Evolutionary conservation across 352 stramenopile genomes (phyloP).

Genomic region (Phytopythium kandeliae): DNA sequence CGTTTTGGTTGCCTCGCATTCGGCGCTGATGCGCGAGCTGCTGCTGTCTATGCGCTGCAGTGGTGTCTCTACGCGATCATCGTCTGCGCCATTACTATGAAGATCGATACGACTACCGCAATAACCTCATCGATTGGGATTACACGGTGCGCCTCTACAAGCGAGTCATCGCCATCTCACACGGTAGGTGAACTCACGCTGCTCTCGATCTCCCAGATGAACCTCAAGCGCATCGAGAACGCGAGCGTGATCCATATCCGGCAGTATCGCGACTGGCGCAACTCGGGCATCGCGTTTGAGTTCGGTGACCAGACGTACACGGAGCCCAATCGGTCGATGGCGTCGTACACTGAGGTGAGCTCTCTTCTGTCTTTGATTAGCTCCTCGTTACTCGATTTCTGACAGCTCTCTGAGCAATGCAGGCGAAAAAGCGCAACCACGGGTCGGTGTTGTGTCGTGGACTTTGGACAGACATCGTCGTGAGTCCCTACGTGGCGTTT

Average conservation of each 20-base stretch:
- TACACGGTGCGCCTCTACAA: slow-evolving; percentile 62
- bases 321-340: slow-evolving; percentile 88
- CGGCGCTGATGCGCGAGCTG: background rate
- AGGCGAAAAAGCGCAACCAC: slow-evolving; percentile 68
- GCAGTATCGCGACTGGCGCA: slow-evolving; percentile 90
- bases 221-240: slow-evolving; percentile 76
- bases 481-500: slow-evolving; percentile 89
- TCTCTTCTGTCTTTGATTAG: too few species aligned
- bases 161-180: background rate
- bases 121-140: slow-evolving; percentile 94
- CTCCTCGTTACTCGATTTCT: too few species aligned
- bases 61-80: slow-evolving; percentile 78
- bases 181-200: background rate
- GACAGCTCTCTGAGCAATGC: background rate
- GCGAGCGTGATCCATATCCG: slow-evolving; percentile 91
- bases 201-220: slow-evolving; percentile 44
- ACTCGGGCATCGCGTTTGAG: slow-evolving; percentile 92
- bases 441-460: slow-evolving; percentile 77
- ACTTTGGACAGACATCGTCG: slow-evolving; percentile 90
- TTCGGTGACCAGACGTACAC: slow-evolving; percentile 93
- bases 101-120: slow-evolving; percentile 89
- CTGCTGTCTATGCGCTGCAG: slow-evolving; percentile 12
- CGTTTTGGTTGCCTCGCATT: background rate
- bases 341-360: slow-evolving; percentile 77
- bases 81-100: slow-evolving; percentile 89